Conservation (phyloP, 2,329 filamentous ascomycete species). For the Fusarium camptoceras region DNA sequence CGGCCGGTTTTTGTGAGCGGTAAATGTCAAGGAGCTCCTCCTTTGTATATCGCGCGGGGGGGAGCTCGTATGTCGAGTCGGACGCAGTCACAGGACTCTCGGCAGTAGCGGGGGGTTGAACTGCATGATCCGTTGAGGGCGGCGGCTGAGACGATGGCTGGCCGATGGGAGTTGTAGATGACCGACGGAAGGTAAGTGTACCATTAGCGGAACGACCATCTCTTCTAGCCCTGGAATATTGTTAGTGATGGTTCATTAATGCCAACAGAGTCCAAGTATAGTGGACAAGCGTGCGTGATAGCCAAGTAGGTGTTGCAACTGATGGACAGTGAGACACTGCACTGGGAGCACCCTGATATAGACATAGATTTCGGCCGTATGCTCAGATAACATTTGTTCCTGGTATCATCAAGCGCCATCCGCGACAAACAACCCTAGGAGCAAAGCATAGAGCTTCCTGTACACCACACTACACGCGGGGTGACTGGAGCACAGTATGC, state of each 20-base stretch:
- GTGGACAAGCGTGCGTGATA: constrained; percentile 21
- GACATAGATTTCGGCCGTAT: not conserved
- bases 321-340: not conserved
- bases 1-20: constrained; percentile 61
- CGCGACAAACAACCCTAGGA: constrained; percentile 25
- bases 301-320: constrained; percentile 9
- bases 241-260: constrained; percentile 24
- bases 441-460: constrained; percentile 19
- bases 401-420: constrained; percentile 6
- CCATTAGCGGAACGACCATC: constrained; percentile 70
- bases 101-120: constrained; percentile 52
- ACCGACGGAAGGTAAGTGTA: constrained; percentile 72
- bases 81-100: constrained; percentile 51
- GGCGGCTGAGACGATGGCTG: constrained; percentile 54
- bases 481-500: constrained; percentile 33
- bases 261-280: not conserved
- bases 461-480: constrained; percentile 27
- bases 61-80: constrained; percentile 48
- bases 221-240: constrained; percentile 65
- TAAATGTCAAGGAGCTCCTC: constrained; percentile 84
- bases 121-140: constrained; percentile 53
- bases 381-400: not conserved
- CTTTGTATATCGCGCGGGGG: constrained; percentile 76
- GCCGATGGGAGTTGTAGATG: constrained; percentile 67
- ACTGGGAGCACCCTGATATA: not conserved